A percentile compares a stretch with the other conserved stretches of the same genome.
These are phyloP conservation scores for Metarhizium rileyi DNA, from an alignment of 2,329 filamentous ascomycete genomes.

Conservation along the genomic window DNA sequence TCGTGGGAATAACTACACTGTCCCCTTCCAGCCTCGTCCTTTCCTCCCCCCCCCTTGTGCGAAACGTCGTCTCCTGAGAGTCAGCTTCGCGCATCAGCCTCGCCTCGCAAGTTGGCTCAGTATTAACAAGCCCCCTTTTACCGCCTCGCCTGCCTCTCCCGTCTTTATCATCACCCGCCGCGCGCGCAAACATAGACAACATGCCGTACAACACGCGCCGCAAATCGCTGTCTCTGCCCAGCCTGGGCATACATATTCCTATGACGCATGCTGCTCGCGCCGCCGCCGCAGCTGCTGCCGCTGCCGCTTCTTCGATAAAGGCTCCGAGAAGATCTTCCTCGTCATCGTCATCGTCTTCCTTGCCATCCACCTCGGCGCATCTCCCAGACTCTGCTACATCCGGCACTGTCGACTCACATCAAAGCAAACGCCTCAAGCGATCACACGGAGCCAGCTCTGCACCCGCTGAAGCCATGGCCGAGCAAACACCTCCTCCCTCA, in stretches of 20 bases:
- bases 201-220: constrained; percentile 97
- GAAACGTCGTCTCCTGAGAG: neutral
- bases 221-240: constrained; percentile 88
- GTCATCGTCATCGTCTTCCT: constrained; percentile 21
- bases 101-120: constrained; percentile 1
- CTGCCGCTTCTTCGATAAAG: constrained; percentile 31
- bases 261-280: constrained; percentile 52
- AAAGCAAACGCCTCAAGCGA: constrained; percentile 65
- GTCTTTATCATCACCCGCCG: neutral
- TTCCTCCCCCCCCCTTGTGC: constrained; percentile 10
- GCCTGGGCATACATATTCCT: constrained; percentile 82
- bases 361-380: constrained; percentile 13
- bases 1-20: neutral
- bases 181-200: constrained; percentile 7
- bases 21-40: neutral
- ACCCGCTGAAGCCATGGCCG: constrained; percentile 61
- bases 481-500: constrained; percentile 58
- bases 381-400: constrained; percentile 19
- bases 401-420: constrained; percentile 26
- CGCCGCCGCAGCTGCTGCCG: constrained; percentile 44
- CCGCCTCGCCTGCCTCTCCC: neutral
- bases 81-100: constrained; percentile 6
- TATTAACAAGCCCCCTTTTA: neutral
- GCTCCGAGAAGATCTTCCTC: constrained; percentile 20
- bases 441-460: constrained; percentile 47